phyloP scores from a whole-genome alignment of 164 flowering plant species.

The Piper longum region DNA sequence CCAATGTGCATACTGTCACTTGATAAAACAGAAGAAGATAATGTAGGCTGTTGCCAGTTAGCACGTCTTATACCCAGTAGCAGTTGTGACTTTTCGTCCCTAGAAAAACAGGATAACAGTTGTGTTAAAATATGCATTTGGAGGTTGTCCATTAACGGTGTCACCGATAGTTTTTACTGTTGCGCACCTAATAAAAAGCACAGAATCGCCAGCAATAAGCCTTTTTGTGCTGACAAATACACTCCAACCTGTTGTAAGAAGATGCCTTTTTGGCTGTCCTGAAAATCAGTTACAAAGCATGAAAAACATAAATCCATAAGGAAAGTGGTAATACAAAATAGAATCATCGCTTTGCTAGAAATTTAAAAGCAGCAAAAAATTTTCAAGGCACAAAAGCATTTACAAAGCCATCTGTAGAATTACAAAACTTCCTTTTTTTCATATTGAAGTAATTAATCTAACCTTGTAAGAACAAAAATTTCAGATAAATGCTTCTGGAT shows the following conservation, averaged over 20 bases:
- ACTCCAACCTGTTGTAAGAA: constrained; percentile 97
- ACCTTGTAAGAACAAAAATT: background rate
- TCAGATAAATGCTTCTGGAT: background rate
- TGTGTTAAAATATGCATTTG: background rate
- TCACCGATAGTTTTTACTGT: background rate
- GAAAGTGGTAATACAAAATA: no score
- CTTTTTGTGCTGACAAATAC: constrained; percentile 90
- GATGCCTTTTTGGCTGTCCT: constrained; percentile 96
- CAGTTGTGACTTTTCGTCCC: constrained; percentile 87
- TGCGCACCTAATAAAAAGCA: constrained; percentile 74
- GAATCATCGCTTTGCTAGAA: no score
- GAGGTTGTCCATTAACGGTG: background rate
- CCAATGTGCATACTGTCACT: constrained; percentile 99
- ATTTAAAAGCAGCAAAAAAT: no score
- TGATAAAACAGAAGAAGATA: constrained; percentile 89
- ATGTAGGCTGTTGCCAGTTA: constrained; percentile 70
- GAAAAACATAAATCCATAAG: no score
- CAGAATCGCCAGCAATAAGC: constrained; percentile 90
- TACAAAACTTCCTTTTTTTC: no score
- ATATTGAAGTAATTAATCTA: background rate
- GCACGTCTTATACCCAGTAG: constrained; percentile 79
- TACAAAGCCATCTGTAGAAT: no score
- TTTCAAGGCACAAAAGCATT: no score
- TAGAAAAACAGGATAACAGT: constrained; percentile 10
- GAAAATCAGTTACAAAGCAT: constrained; percentile 5